Percentiles rank a stretch among this genome's conserved stretches.
phyloP scores from a whole-genome alignment of 2,329 filamentous ascomycete species.

The Dothideomycetes sp. region DNA sequence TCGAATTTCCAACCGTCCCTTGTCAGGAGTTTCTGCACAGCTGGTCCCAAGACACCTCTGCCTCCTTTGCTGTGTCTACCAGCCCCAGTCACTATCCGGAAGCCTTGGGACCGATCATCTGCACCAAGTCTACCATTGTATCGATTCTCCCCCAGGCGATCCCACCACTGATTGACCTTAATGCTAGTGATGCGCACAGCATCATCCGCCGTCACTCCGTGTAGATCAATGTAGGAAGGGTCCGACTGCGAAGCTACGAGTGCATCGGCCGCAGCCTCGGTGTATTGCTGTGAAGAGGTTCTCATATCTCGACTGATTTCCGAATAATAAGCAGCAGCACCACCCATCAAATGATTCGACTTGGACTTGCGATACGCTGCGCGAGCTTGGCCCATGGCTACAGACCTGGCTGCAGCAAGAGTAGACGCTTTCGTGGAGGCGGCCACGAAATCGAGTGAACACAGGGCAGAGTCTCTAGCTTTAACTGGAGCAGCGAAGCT shows the following conservation, averaged over 20 bases:
- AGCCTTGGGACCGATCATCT: constrained; percentile 41
- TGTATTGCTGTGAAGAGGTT: constrained; percentile 45
- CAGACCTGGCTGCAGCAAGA: constrained; percentile 35
- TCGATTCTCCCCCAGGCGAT: constrained; percentile 53
- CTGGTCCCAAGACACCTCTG: constrained; percentile 63
- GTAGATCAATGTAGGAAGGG: constrained; percentile 57
- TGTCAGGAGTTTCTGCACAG: constrained; percentile 65
- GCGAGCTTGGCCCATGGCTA: constrained; percentile 47
- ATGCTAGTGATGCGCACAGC: constrained; percentile 67
- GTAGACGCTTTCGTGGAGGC: constrained; percentile 28
- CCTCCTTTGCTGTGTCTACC: constrained; percentile 71
- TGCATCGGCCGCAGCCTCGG: constrained; percentile 56
- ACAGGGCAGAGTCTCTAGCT: not conserved
- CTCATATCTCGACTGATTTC: constrained; percentile 57
- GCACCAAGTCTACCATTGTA: constrained; percentile 32
- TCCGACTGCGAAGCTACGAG: constrained; percentile 57
- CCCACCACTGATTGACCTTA: constrained; percentile 66
- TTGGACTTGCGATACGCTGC: constrained; percentile 49
- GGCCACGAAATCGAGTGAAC: constrained; percentile 9
- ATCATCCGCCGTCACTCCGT: constrained; percentile 71
- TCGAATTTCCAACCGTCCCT: constrained; percentile 77
- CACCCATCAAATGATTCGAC: constrained; percentile 63
- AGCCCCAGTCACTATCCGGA: constrained; percentile 68
- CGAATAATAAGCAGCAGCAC: constrained; percentile 65
- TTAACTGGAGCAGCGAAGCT: constrained; percentile 3